Base-by-base conservation (phyloP, 441 rosid genomes). In the Euphorbia celastroides region DNA sequence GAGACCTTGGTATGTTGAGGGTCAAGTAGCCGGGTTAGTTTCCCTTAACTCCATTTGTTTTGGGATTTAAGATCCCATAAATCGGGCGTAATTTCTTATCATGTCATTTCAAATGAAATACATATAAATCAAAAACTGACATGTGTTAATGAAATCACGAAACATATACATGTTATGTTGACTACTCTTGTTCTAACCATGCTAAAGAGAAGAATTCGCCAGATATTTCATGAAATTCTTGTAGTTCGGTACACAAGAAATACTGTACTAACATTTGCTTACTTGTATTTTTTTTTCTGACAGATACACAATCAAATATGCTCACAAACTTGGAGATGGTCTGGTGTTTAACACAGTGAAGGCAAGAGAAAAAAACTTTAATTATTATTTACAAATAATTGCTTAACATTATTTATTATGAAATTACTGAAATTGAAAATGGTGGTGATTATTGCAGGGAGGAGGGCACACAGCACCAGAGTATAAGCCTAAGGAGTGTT, bases 1-100 rank as follows among this genome's bases (percentile, higher is more conserved):
- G 80, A 57, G 71, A 62, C 77, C 74, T 5, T 76, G 80, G 80
- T 76, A 69, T 34, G 80, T 76, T 5, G 72, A 66, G 6, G 80
- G 80, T 34, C 80, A 77, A 58, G 38, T 70, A 32, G 72, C 80
- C 22, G 77, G 77, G 77, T 73, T 27, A 10, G 76, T 68, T 8
- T 41, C 64, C 9, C 9, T 17, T 61, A 34, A n/a, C 38, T 34
- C 36, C 12, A 22, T 52, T 55, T 52, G 6, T 31, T 16, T 50
- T 28, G n/a, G n/a, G n/a, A n/a, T n/a, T n/a, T n/a, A n/a, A n/a
- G n/a, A n/a, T n/a, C n/a, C n/a, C n/a, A n/a, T n/a, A n/a, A n/a
- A n/a, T n/a, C n/a, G n/a, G n/a, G n/a, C n/a, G n/a, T n/a, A n/a
- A n/a, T n/a, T n/a, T n/a, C n/a, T n/a, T n/a, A n/a, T n/a, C n/a